These are phyloP conservation scores for Hanseniaspora nectarophila DNA, from an alignment of 805 yeast genomes.

Conservation along the genomic window DNA sequence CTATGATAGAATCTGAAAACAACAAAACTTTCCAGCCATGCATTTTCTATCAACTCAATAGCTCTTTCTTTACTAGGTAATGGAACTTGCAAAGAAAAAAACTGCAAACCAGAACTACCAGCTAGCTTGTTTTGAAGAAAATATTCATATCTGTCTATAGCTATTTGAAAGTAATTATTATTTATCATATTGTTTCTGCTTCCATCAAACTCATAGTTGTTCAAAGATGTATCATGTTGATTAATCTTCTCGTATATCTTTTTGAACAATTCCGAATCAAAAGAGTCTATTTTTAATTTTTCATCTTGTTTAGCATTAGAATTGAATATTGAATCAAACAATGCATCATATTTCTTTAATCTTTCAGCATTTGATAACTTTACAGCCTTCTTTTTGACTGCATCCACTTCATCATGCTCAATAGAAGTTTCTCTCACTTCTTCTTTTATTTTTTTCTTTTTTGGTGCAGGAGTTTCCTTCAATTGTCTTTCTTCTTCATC, in stretches of 20 bases:
- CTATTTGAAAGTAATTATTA: conserved; percentile 6
- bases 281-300: conserved; percentile 17
- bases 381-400: conserved; percentile 8
- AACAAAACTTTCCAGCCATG: conserved; percentile 81
- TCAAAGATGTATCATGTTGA: neutral
- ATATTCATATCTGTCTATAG: conserved; percentile 13
- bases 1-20: conserved; percentile 77
- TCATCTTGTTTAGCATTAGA: neutral
- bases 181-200: neutral
- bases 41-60: conserved; percentile 55
- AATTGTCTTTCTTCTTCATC: neutral
- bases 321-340: conserved; percentile 20
- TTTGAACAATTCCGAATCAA: conserved; percentile 23
- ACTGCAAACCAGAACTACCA: conserved; percentile 13
- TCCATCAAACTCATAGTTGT: conserved; percentile 7
- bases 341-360: conserved; percentile 20
- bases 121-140: neutral
- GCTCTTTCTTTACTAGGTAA: conserved; percentile 72
- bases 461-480: neutral
- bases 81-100: conserved; percentile 39
- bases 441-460: neutral
- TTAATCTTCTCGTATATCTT: conserved; percentile 22
- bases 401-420: neutral
- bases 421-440: neutral
- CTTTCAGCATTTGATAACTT: conserved; percentile 15